These are phyloP conservation scores for Phialophora tarda DNA, from an alignment of 2,329 filamentous ascomycete genomes.

Conservation along the genomic window DNA sequence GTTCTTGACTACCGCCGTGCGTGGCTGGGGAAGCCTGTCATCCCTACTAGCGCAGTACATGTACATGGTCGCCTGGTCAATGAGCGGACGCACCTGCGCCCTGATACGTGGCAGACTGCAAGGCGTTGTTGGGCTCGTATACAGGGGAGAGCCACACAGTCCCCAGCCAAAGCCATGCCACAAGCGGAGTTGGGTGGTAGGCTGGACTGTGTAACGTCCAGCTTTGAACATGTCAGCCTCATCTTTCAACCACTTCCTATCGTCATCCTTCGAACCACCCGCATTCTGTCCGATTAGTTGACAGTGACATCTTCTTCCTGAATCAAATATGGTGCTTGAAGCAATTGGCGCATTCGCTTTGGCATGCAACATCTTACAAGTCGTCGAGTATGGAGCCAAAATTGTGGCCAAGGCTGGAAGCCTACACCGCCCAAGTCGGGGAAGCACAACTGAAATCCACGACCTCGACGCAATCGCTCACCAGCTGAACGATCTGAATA, in stretches of 20 bases:
- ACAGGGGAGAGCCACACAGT: background rate
- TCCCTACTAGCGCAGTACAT: background rate
- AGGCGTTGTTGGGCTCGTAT: background rate
- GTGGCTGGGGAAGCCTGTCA: background rate
- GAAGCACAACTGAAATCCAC: background rate
- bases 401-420: constrained; percentile 7
- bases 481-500: background rate
- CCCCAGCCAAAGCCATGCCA: background rate
- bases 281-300: background rate
- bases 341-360: background rate
- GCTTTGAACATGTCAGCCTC: background rate
- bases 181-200: background rate
- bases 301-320: background rate
- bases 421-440: constrained; percentile 7
- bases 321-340: background rate
- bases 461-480: background rate
- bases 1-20: background rate
- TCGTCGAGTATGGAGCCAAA: constrained; percentile 5
- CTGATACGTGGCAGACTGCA: background rate
- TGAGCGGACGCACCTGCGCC: background rate
- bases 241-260: background rate
- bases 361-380: constrained; percentile 8
- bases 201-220: background rate
- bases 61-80: background rate
- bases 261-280: background rate